Evolutionary conservation across 345 rosid genomes (phyloP), one percentile per base, ranked within the genome.

Genomic region (Diplotaxis tenuifolia): DNA sequence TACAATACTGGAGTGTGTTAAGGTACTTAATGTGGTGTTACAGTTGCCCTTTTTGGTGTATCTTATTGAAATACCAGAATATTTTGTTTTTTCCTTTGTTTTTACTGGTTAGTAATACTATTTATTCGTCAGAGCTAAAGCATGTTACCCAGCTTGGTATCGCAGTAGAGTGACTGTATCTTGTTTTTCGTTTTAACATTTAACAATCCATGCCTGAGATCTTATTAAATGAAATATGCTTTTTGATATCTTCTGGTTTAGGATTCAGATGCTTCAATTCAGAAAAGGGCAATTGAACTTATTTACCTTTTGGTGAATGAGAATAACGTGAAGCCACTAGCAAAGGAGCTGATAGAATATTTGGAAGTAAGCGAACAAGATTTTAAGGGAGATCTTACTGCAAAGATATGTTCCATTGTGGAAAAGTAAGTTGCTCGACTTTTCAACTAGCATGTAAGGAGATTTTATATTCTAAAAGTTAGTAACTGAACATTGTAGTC

Each of bases 231-330:
- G 27, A 34, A 58, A 32, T 22, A 3, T 56, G 27, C 73, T 78
- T 74, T 69, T 83, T 40, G 57, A 66, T 62, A 72, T 77, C 75
- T 65, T 71, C 55, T 61, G 62, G 79, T 86, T 64, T 89, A 95
- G 99, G 99, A 95, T 86, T 83, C 87, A 66, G 99, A 92, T 87
- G 97, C 96, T 80, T 95, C 99, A 25, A 92, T 95, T 77, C 89
- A 89, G 72, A 95, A 92, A 88, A 86, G 93, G 80, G 96, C 99
- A 49, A 96, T 95, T 78, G 96, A 92, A 79, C 91, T 95, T 79
- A 83, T 87, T 71, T 91, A 83, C 78, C 79, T 88, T 74, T 80
- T 95, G 61, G 93, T 95, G 54, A 95, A 92, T 83, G 53, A 88
- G 78, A 92, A 67, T 74, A 95, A 95, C 80, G 97, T 92, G 82